Conservation (phyloP, 202 grass and related monocot genomes). For the Zoysia matrella region DNA sequence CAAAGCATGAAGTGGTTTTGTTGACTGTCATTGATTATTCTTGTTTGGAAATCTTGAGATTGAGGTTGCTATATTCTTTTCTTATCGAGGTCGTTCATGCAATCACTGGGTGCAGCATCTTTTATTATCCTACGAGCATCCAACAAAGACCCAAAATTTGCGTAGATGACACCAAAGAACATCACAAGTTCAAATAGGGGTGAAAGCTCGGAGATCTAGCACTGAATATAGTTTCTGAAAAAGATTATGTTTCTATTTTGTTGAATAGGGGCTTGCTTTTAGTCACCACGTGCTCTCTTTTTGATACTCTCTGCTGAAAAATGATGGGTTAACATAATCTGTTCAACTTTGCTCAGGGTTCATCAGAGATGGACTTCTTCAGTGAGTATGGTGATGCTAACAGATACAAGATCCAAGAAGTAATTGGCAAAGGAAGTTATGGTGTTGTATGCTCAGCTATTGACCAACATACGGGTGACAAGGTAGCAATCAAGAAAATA, state of each 20-base stretch:
- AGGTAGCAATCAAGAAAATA: too few species aligned
- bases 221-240: slow-evolving; percentile 25
- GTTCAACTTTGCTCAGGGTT: slow-evolving; percentile 62
- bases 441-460: too few species aligned
- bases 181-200: not conserved
- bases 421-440: too few species aligned
- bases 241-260: slow-evolving; percentile 26
- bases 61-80: not conserved
- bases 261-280: slow-evolving; percentile 22
- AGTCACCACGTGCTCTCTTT: not conserved
- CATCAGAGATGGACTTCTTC: slow-evolving; percentile 89
- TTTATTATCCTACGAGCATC: slow-evolving; percentile 17
- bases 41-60: slow-evolving; percentile 9
- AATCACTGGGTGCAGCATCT: slow-evolving; percentile 23
- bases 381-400: slow-evolving; percentile 89
- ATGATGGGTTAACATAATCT: slow-evolving; percentile 7
- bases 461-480: too few species aligned
- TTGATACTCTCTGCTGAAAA: not conserved
- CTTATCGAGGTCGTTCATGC: not conserved
- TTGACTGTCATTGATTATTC: slow-evolving; percentile 13
- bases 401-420: slow-evolving; percentile 70
- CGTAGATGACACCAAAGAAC: not conserved
- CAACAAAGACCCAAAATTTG: slow-evolving; percentile 22
- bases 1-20: not conserved
- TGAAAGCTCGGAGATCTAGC: slow-evolving; percentile 12